phyloP scores from a whole-genome alignment of 148 eudicot genomes.

The Rhododendron williamsianum region DNA sequence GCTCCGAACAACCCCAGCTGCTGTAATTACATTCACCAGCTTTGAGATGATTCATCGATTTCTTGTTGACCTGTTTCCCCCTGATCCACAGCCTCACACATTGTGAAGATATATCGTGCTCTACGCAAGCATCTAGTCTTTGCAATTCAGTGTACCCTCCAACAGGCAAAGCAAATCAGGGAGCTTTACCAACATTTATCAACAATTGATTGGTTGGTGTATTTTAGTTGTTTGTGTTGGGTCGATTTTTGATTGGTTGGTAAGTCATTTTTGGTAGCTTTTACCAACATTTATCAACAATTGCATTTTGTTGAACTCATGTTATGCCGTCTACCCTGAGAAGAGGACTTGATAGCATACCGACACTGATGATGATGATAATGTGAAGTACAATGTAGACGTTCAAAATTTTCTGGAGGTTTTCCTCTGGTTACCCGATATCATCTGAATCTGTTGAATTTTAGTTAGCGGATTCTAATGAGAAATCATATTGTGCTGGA shows the following conservation, averaged over 20 bases:
- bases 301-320: not conserved
- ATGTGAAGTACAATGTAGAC: slow-evolving; percentile 3
- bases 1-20: slow-evolving; percentile 92
- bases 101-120: slow-evolving; percentile 27
- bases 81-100: slow-evolving; percentile 56
- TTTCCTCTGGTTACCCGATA: not conserved
- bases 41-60: slow-evolving; percentile 96
- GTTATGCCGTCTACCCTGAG: not conserved
- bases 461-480: not conserved
- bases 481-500: not conserved
- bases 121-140: slow-evolving; percentile 9
- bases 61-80: slow-evolving; percentile 45
- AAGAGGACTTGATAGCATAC: not conserved
- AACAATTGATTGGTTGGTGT: too few species aligned
- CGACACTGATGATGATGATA: slow-evolving; percentile 17
- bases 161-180: slow-evolving; percentile 1
- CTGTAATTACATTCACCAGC: slow-evolving; percentile 95
- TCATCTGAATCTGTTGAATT: not conserved
- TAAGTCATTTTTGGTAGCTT: not conserved
- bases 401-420: not conserved
- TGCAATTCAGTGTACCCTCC: not conserved
- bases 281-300: slow-evolving; percentile 1
- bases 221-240: not conserved
- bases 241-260: slow-evolving; percentile 4
- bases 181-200: not conserved